Evolutionary conservation across 2,329 filamentous ascomycete genomes (phyloP).

Genomic region (Aspergillus sp.): DNA sequence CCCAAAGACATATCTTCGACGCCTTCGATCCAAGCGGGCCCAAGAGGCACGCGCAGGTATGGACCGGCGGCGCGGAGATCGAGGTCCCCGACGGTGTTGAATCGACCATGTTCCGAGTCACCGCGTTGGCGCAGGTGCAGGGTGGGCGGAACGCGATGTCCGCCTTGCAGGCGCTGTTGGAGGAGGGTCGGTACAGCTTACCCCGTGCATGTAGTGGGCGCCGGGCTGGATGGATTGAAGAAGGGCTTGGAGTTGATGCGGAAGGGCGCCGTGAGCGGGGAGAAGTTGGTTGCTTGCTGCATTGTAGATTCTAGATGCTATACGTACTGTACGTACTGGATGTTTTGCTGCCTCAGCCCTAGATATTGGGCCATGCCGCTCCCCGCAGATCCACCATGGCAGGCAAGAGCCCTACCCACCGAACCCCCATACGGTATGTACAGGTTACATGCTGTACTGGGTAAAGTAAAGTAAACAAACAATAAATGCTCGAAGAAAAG

Average conservation of each 20-base stretch:
- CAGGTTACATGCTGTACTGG: no score
- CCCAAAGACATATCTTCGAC: constrained; percentile 15
- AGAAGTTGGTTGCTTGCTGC: constrained; percentile 22
- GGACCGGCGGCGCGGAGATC: constrained; percentile 15
- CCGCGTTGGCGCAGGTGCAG: constrained; percentile 12
- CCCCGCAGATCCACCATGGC: no score
- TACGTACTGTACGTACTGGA: no score
- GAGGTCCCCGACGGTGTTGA: constrained; percentile 18
- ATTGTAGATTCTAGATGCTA: constrained; percentile 25
- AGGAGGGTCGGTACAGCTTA: constrained; percentile 17
- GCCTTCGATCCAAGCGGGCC: constrained; percentile 17
- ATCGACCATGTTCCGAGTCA: constrained; percentile 12
- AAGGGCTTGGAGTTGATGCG: constrained; percentile 14
- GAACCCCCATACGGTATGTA: no score
- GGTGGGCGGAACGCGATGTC: constrained; percentile 14
- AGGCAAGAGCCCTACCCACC: no score
- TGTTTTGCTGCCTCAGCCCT: no score
- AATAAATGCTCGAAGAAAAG: no score
- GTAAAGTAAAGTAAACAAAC: no score
- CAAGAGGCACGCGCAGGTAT: constrained; percentile 20
- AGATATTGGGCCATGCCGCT: no score
- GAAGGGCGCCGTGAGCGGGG: constrained; percentile 21
- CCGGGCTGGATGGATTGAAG: constrained; percentile 14
- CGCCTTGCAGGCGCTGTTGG: constrained; percentile 14
- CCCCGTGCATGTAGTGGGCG: constrained; percentile 20